Evolutionary conservation across 2,329 filamentous ascomycete species (phyloP), one percentile per base, ranked within the genome.

Genomic region (Tolypocladium nubicola): DNA sequence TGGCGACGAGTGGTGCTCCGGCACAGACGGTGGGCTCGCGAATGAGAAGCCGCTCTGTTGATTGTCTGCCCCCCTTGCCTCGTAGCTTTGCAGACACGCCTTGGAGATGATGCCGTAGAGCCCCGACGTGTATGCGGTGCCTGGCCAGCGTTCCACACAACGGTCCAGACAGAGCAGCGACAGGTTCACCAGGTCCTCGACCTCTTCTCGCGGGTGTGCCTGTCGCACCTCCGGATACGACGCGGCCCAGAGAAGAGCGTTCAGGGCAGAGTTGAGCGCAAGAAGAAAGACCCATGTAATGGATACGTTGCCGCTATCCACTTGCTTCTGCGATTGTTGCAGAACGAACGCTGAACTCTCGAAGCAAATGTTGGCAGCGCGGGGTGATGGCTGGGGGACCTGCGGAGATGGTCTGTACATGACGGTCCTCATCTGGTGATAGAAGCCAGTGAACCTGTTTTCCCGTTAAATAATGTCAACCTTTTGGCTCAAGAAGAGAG

Each of bases 211-310:
- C 4, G 80, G 70, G 68, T 96, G 87, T 21, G 82, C 77, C 56
- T 82, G 81, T 52, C 94, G 86, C 30, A 97, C 86, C 62, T 93
- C 88, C 4, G 87, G 81, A 67, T 96, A 97, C 1, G 92, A 96
- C 9, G 96, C 81, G 1, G 89, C 85, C 94, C 94, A 99, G 1
- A 99, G 80, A 54, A 97, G 82, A 6, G 90, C 92, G 68, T 96
- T 97, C 58, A 97, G 81, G 5, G 89, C 86, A 84, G 95, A 94
- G 74, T 95, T 97, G 45, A 97, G 81, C 23, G 88, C 86, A 58
- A 96, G 81, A 1, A 96, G 84, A 67, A 96, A 96, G 49, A 96
- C 87, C 93, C 93, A 97, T 1, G 92, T 97, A 59, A 97, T 79
- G 67, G 97, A 93, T 13, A 94, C 84, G 26, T 85, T 85, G 16